Evolutionary conservation across 2,329 filamentous ascomycete species (phyloP).

Genomic region (Epichloe baconii): DNA sequence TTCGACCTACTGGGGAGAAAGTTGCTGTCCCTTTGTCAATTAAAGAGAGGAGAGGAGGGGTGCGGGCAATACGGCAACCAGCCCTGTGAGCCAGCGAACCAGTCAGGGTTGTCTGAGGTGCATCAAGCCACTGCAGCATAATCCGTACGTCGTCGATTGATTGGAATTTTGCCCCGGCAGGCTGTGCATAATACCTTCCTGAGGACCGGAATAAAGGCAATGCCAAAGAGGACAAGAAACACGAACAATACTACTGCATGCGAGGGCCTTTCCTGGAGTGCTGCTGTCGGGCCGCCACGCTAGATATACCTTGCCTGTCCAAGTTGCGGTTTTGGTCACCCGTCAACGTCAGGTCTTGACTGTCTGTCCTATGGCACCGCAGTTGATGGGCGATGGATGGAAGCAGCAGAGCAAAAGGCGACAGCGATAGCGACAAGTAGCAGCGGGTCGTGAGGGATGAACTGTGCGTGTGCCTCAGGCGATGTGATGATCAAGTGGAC

Average conservation of each 20-base stretch:
- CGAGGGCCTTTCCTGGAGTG: neutral
- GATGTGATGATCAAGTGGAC: neutral
- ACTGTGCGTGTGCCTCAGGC: neutral
- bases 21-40: neutral
- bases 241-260: neutral
- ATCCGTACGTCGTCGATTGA: slow-evolving; percentile 7
- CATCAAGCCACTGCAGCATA: slow-evolving; percentile 9
- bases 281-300: slow-evolving; percentile 3
- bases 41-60: neutral
- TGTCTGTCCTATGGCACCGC: neutral
- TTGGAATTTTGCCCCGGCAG: slow-evolving; percentile 6
- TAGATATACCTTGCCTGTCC: neutral
- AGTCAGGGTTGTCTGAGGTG: slow-evolving; percentile 14
- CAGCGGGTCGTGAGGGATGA: neutral
- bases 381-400: neutral
- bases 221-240: neutral
- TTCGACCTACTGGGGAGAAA: neutral
- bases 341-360: no score
- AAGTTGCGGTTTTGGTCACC: no score
- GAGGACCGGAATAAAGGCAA: neutral
- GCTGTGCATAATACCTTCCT: neutral
- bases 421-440: neutral
- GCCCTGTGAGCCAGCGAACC: slow-evolving; percentile 8
- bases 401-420: neutral
- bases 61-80: slow-evolving; percentile 4